Conservation (phyloP, 495 filamentous ascomycete genomes). For the Neurospora sp. region DNA sequence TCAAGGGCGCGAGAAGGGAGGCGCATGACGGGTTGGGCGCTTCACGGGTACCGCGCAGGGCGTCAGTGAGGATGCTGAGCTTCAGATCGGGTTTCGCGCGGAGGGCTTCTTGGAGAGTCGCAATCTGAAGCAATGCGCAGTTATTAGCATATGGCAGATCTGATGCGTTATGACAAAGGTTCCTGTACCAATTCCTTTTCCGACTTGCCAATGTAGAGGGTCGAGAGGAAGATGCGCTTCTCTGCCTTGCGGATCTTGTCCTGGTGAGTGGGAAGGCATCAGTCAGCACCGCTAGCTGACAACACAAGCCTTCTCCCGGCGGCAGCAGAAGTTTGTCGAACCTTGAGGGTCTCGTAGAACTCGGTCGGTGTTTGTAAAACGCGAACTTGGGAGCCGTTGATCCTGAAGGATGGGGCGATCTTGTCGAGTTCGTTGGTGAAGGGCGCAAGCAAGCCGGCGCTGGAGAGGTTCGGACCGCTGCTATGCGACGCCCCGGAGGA, state of each 20-base stretch:
- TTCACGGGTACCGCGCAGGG: slow-evolving; percentile 84
- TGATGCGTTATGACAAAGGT: not conserved
- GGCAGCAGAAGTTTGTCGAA: slow-evolving; percentile 21
- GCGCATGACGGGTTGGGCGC: slow-evolving; percentile 81
- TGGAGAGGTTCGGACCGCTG: slow-evolving; percentile 12
- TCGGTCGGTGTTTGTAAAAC: slow-evolving; percentile 69
- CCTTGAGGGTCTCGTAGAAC: slow-evolving; percentile 87
- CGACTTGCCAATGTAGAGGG: slow-evolving; percentile 89
- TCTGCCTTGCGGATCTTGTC: slow-evolving; percentile 71
- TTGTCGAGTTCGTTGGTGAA: slow-evolving; percentile 78
- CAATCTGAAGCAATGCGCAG: slow-evolving; percentile 42
- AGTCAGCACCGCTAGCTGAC: slow-evolving; percentile 10
- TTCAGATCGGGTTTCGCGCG: slow-evolving; percentile 61
- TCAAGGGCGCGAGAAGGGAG: slow-evolving; percentile 72
- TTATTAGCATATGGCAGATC: not conserved
- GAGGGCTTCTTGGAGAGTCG: slow-evolving; percentile 67
- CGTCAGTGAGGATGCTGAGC: slow-evolving; percentile 90
- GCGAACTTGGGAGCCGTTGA: slow-evolving; percentile 68
- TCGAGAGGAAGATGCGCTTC: slow-evolving; percentile 78
- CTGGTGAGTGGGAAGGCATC: slow-evolving; percentile 28
- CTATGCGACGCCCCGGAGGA: slow-evolving; percentile 15
- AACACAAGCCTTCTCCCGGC: not conserved
- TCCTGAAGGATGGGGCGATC: slow-evolving; percentile 79
- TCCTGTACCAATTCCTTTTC: slow-evolving; percentile 69
- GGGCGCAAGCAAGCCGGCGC: slow-evolving; percentile 44